Evolutionary conservation across 176 grass and related monocot species (phyloP), one percentile per base, ranked within the genome.

Genomic region (Juncus inflexus): DNA sequence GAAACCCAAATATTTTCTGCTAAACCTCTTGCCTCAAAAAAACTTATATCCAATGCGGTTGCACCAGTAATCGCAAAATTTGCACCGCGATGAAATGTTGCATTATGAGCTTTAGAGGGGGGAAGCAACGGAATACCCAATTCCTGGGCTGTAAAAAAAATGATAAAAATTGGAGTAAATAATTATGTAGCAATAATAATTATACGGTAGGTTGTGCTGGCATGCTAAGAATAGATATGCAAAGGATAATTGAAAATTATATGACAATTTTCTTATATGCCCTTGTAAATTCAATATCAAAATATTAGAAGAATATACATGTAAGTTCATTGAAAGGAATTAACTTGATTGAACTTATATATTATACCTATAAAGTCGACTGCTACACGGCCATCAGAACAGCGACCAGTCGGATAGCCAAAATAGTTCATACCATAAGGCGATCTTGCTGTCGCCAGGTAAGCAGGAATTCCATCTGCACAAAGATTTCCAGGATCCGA

Each of bases 51-150:
- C 6, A 95, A 77, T 37, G 90, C 69, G 50, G 90, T 95, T 9
- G 83, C 86, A 9, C 86, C 90, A 9, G 90, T 95, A 40, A 90
- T 84, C 55, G 90, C 90, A 60, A 95, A 95, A 84, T 95, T 95
- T 50, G 90, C 90, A 57, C 90, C 90, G 0, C 75, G 75, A 66
- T 74, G 80, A 78, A 95, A 95, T 60, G 77, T 70, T 4, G 86
- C 80, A 69, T 90, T 90, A 45, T 58, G 63, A 28, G 86, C 86
- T 84, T 90, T 90, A 4, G 90, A 95, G 37, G 90, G 90, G 41
- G 90, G 90, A 28, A 84, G 80, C 54, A 95, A 66, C 13, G 90
- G 86, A 51, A 95, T 13, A 0, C 90, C 90, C 15, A 95, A 50
- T 65, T 86, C 90, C 77, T 95, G 86, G 35, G 90, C 90, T 95